Conservation (phyloP, 2,329 filamentous ascomycete species). For the Aspergillus costaricaensis region DNA sequence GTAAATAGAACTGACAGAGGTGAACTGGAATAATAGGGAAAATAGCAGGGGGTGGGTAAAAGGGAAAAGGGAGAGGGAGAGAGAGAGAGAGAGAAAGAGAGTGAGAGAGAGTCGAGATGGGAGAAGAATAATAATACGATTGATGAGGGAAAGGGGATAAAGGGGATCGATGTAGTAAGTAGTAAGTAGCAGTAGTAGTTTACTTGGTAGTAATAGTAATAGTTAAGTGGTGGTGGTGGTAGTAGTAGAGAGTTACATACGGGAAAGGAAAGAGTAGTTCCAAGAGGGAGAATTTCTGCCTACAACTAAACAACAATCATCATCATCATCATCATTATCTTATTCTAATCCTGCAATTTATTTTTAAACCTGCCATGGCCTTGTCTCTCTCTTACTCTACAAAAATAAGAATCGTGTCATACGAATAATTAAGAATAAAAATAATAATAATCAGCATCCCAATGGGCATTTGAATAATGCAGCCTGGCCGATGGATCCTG, state of each 20-base stretch:
- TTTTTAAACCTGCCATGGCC: neutral
- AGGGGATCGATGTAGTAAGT: too few species aligned
- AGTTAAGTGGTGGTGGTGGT: neutral
- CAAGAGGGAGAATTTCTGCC: neutral
- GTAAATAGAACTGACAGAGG: constrained; percentile 13
- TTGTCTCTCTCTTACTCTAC: too few species aligned
- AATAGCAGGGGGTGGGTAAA: constrained; percentile 10
- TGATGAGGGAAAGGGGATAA: neutral
- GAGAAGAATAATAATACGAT: too few species aligned
- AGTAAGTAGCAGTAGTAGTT: too few species aligned
- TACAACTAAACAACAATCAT: constrained; percentile 7
- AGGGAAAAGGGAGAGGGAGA: neutral
- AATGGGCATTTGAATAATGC: neutral
- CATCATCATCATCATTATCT: neutral
- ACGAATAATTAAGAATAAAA: neutral
- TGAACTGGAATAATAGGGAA: constrained; percentile 7
- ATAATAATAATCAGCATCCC: neutral
- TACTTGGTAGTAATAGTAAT: too few species aligned
- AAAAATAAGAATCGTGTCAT: neutral
- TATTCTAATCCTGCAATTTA: neutral
- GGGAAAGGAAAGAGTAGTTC: constrained; percentile 7
- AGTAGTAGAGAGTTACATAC: constrained; percentile 2
- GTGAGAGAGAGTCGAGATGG: neutral
- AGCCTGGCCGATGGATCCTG: constrained; percentile 1
- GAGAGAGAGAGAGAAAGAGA: too few species aligned